Conservation (phyloP, 2,329 filamentous ascomycete genomes). For the Canariomyces notabilis region DNA sequence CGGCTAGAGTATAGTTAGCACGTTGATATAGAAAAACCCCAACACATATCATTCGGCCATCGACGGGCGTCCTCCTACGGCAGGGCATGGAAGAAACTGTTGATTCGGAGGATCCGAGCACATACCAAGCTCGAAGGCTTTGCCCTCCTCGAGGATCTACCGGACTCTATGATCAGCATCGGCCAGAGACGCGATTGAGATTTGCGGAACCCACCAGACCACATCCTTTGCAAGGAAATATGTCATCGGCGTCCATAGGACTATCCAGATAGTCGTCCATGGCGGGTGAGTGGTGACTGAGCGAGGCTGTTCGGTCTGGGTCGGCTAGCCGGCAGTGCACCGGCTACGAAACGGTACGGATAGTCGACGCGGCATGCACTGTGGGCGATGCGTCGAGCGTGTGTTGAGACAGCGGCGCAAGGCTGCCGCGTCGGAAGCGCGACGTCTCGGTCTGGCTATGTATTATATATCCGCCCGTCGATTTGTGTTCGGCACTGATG, state of each 20-base stretch:
- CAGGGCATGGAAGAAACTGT: too few species aligned
- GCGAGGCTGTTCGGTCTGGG: slow-evolving; percentile 9
- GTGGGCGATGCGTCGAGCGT: neutral
- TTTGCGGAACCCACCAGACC: slow-evolving; percentile 63
- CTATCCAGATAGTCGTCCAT: slow-evolving; percentile 60
- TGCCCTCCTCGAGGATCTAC: slow-evolving; percentile 95
- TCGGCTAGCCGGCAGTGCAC: neutral
- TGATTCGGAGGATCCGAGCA: slow-evolving; percentile 20
- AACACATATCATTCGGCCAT: neutral
- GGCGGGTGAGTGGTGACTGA: slow-evolving; percentile 42
- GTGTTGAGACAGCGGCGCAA: too few species aligned
- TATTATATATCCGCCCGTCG: neutral
- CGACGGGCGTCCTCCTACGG: too few species aligned
- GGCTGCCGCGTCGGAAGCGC: too few species aligned
- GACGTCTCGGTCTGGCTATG: neutral
- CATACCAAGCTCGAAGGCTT: slow-evolving; percentile 93
- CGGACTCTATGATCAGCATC: slow-evolving; percentile 24
- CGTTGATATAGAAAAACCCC: too few species aligned
- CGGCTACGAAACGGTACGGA: neutral
- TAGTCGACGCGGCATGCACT: slow-evolving; percentile 1
- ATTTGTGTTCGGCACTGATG: slow-evolving; percentile 1
- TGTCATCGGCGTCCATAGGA: slow-evolving; percentile 72
- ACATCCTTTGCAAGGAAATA: slow-evolving; percentile 88
- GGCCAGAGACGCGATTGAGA: slow-evolving; percentile 14
- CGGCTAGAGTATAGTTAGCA: slow-evolving; percentile 52